Evolutionary conservation across 1,284 basidiomycete species (phyloP).

Genomic region (Vanrija humicola): DNA sequence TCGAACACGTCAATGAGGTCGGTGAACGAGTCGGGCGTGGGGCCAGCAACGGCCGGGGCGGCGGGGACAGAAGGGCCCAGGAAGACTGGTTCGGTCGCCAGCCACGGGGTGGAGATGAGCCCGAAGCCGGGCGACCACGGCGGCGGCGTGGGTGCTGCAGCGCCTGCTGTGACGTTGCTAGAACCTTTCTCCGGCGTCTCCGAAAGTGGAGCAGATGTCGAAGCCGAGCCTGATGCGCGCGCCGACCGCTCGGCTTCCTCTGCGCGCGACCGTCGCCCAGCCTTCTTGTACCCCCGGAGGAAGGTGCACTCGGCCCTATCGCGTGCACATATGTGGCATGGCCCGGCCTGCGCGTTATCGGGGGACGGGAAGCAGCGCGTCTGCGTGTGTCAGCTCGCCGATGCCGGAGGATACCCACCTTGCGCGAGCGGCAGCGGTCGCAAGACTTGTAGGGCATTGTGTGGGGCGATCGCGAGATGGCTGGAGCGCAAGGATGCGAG

Average conservation of each 20-base stretch:
- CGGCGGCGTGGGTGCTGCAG: background rate
- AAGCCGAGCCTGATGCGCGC: background rate
- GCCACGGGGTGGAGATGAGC: background rate
- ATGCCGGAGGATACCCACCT: background rate
- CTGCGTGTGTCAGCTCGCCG: background rate
- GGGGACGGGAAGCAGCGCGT: conserved; percentile 1
- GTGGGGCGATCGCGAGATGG: no score
- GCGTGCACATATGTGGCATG: conserved; percentile 1
- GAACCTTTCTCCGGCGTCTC: no score
- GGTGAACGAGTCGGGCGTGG: background rate
- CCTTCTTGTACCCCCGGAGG: conserved; percentile 6
- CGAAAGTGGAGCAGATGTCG: no score
- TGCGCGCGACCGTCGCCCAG: background rate
- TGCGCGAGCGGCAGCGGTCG: conserved; percentile 1
- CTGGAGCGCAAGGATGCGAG: no score
- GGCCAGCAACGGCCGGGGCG: background rate
- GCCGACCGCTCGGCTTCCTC: background rate
- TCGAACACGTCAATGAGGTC: background rate
- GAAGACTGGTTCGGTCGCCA: background rate
- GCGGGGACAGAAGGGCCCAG: background rate
- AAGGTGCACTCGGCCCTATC: background rate
- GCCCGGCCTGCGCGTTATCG: background rate
- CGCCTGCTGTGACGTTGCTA: background rate
- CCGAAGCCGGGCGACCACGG: background rate
- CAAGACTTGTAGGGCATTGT: background rate